Evolutionary conservation across 306 rosid species (phyloP).

Genomic region (Fragaria nilgerrensis): DNA sequence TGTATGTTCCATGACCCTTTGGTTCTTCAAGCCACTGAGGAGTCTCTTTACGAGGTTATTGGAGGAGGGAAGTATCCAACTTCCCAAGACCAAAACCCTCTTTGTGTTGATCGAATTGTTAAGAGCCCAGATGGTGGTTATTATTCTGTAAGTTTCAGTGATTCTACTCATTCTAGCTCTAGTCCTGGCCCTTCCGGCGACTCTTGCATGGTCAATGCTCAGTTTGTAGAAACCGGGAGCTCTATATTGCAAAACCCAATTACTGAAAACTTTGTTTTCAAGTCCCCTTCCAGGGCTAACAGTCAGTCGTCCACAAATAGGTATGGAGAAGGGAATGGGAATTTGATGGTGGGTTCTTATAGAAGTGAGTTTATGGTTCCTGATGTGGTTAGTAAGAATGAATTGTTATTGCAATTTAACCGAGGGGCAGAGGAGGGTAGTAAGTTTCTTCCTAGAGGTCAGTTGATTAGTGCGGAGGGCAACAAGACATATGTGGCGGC

Average conservation of each 20-base stretch:
- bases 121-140: conserved; percentile 41
- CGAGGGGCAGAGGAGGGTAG: conserved; percentile 61
- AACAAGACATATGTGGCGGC: conserved; percentile 10
- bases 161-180: conserved; percentile 10
- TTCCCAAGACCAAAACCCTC: conserved; percentile 30
- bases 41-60: conserved; percentile 48
- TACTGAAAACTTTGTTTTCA: conserved; percentile 47
- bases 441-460: conserved; percentile 58
- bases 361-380: conserved; percentile 26
- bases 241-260: conserved; percentile 30
- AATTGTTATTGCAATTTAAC: conserved; percentile 51
- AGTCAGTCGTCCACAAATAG: conserved; percentile 25
- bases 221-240: conserved; percentile 27
- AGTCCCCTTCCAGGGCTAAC: conserved; percentile 31
- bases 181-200: conserved; percentile 25
- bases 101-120: conserved; percentile 1
- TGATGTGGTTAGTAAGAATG: conserved; percentile 36
- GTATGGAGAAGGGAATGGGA: not conserved
- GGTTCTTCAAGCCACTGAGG: conserved; percentile 54
- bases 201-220: conserved; percentile 21
- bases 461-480: conserved; percentile 32
- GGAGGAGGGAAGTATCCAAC: conserved; percentile 25
- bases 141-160: conserved; percentile 21
- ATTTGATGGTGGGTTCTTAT: conserved; percentile 33
- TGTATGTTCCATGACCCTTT: conserved; percentile 49